Base-by-base conservation (phyloP, 2,329 filamentous ascomycete genomes). In the Fusarium drepaniforme region DNA sequence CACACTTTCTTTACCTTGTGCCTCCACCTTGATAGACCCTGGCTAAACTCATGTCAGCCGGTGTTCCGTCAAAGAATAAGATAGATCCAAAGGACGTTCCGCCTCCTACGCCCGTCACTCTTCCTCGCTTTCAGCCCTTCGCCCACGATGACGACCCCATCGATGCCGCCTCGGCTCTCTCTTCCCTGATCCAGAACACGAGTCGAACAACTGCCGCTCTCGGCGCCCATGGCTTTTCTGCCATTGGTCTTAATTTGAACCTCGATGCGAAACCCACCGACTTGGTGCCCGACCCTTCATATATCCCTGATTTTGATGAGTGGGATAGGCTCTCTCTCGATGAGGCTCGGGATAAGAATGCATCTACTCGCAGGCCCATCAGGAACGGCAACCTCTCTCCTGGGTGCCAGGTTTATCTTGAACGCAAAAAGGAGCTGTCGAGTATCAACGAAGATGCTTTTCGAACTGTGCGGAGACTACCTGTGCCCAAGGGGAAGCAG, bases 401-500 rank as follows among this genome's bases (percentile, higher is more conserved):
- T 1, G 90, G 90, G 42, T 88, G 88, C 60, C 86, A 88, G 65
- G 85, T 87, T 46, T 93, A 91, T 73, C 79, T 89, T 12, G 91
- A 93, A 71, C 88, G 90, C 63, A 86, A 85, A 75, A 86, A 84
- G 42, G 90, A 92, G 81, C 85, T 93, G 9, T 87, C 86, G 18
- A 86, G 87, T 64, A 75, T 83, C 28, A 93, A 93, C 71, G 86
- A 89, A 49, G 84, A 87, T 46, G 91, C 90, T 9, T 93, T 91
- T 78, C 88, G 90, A 30, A 90, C 89, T 2, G 87, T 92, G 65
- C 88, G 90, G 28, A 87, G 91, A 53, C 83, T 92, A n/a, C 85
- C 86, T 8, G 83, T 88, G 1, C 85, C 86, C 38, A 86, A 86
- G 46, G 91, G 90, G 46, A 87, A 88, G 76, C 82, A 85, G 56